Evolutionary conservation across 2,329 filamentous ascomycete genomes (phyloP), one percentile per base, ranked within the genome.

Genomic region (Pyricularia pennisetigena): DNA sequence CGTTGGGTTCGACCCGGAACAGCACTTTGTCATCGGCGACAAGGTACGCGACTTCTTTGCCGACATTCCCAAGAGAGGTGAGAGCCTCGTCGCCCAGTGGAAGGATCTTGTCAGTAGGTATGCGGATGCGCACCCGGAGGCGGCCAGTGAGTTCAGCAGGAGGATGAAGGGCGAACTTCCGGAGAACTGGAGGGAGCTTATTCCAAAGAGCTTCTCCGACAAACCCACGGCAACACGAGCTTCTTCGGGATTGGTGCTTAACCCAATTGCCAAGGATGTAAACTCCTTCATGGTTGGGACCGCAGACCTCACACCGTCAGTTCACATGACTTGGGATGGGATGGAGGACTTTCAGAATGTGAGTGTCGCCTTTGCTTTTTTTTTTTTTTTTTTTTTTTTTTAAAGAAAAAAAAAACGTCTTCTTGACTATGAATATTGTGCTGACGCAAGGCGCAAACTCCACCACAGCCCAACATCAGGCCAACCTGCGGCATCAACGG

Each of bases 281-380:
- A 74, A 77, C 29, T 76, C 72, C 4, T 79, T 83, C 70, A 79
- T 83, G 76, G 80, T 82, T 4, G 81, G 81, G 20, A 82, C 81
- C 0, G 81, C 81, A 2, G 81, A 83, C 71, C 72, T 83, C 14
- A 78, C 80, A 0, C 81, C 81, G 2, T 83, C 81, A 0, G 80
- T 82, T 5, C 78, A 82, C 71, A 84, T 85, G 82, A 79, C 77
- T 16, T 85, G 81, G 81, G 76, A 78, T 9, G 81, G 77, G 57
- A 82, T 83, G 70, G 77, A 81, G 5, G 82, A 84, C 67, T 85
- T 85, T 73, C 81, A 85, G 69, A 75, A 82, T 65, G 81, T 82
- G 71, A 75, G 78, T 70, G 23, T n/a, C 16, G 28, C 20, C 67
- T 8, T 54, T 26, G 10, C 35, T 4, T 32, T 8, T 7, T 28